Evolutionary conservation across 306 rosid species (phyloP), one percentile per base, ranked within the genome.

Genomic region (Vigna nakashimae): DNA sequence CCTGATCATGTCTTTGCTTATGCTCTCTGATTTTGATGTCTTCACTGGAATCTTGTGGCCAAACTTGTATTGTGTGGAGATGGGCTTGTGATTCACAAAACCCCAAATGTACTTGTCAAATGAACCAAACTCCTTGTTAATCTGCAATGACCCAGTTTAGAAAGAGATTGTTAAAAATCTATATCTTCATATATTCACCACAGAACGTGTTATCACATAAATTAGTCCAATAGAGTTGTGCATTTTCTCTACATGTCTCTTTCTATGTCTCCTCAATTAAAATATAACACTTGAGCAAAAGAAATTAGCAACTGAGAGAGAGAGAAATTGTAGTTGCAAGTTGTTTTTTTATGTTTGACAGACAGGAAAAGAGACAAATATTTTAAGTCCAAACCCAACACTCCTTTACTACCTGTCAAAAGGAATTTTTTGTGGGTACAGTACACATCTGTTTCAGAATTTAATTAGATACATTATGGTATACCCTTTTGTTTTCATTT

Each of bases 1-100:
- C 17, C 99, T 82, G 0, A 95, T 84, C 99, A 95, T 89, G 86
- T 95, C 97, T 74, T 91, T 95, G 91, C 98, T 95, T 55, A 95
- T 92, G 85, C 84, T 86, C 66, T 92, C 99, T 51, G 99, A 95
- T 82, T 95, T 95, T 76, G 99, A 95, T 15, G 97, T 95, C 93
- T 92, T 95, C 78, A 87, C 97, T 70, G 98, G 97, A 40, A 91
- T 88, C 82, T 87, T 95, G 79, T 95, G 86, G 51, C 96, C 94
- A 48, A 90, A 85, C 52, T 91, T 95, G 92, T 92, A 87, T n/a
- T 92, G 97, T 9, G 96, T 91, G 11, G 87, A 91, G 76, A 95
- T 91, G 2, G 94, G 91, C 72, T 90, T 91, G 46, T 91, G 83
- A 84, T 90, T 95, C 45, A 95, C 93, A 86, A 95, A 92, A 3